A percentile compares a stretch with the other conserved stretches of the same genome.
These are phyloP conservation scores for Tulasnella sp. DNA, from an alignment of 768 basidiomycete species.

Conservation along the genomic window DNA sequence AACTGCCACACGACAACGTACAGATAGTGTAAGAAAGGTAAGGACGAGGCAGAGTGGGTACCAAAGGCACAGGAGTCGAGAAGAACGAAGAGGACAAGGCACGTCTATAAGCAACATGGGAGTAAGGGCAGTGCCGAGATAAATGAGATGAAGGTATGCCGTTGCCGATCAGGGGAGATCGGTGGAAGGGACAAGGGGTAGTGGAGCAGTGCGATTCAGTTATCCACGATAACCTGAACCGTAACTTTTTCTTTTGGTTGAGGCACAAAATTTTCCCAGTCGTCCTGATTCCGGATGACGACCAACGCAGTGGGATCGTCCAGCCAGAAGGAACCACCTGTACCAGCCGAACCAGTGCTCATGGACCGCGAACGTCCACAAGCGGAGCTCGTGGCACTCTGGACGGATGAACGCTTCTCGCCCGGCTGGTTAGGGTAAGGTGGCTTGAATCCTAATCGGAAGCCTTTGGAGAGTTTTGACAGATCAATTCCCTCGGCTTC, in stretches of 20 bases:
- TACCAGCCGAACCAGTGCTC: conserved; percentile 1
- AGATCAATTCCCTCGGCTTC: conserved; percentile 11
- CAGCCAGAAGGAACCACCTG: background rate
- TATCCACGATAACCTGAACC: conserved; percentile 6
- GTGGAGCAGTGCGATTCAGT: too few species aligned
- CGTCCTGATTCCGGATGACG: conserved; percentile 11
- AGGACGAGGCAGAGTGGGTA: too few species aligned
- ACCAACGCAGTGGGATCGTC: conserved; percentile 2
- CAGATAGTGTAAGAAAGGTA: too few species aligned
- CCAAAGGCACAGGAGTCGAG: too few species aligned
- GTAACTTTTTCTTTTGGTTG: conserved; percentile 1
- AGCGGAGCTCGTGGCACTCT: background rate
- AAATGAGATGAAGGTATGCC: too few species aligned
- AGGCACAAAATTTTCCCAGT: conserved; percentile 8
- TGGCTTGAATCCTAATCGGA: background rate
- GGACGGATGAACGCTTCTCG: background rate
- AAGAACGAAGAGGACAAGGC: too few species aligned
- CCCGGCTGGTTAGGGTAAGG: background rate
- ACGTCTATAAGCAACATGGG: too few species aligned
- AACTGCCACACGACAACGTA: too few species aligned
- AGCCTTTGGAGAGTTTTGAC: background rate
- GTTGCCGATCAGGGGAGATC: too few species aligned
- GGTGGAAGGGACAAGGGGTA: too few species aligned
- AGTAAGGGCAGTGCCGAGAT: too few species aligned
- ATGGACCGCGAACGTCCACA: background rate